These are phyloP conservation scores for Astrothelium macrocarpum DNA, from an alignment of 495 filamentous ascomycete species.

Conservation along the genomic window DNA sequence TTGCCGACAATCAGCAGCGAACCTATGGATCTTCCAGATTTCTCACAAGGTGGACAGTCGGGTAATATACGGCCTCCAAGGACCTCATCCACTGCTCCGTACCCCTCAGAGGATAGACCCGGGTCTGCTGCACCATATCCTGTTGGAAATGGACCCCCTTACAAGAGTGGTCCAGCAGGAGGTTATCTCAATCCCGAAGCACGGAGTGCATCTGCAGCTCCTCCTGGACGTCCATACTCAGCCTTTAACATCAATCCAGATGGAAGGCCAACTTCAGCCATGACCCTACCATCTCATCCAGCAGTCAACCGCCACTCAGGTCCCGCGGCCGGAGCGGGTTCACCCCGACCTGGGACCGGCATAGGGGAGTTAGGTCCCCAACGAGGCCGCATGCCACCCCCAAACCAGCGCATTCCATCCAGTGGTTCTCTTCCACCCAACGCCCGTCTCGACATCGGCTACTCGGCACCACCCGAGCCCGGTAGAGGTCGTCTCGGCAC, in stretches of 20 bases:
- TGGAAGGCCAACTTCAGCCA: slow-evolving; percentile 16
- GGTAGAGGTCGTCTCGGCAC: not conserved
- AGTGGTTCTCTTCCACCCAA: slow-evolving; percentile 11
- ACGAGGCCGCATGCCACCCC: not conserved
- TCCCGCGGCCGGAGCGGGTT: not conserved
- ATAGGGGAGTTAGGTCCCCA: not conserved
- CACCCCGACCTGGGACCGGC: not conserved
- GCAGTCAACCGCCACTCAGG: not conserved
- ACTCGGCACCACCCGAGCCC: slow-evolving; percentile 21
- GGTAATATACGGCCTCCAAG: slow-evolving; percentile 8
- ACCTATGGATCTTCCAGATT: not conserved
- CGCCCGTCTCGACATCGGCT: slow-evolving; percentile 26
- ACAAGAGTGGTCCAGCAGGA: slow-evolving; percentile 30
- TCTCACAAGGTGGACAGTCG: not conserved
- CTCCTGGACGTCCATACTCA: slow-evolving; percentile 15
- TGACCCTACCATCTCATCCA: slow-evolving; percentile 14
- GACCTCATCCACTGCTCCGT: slow-evolving; percentile 40
- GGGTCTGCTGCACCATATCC: slow-evolving; percentile 44
- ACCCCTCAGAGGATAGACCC: slow-evolving; percentile 50
- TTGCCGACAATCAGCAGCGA: not conserved
- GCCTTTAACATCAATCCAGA: slow-evolving; percentile 30
- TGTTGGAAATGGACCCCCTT: slow-evolving; percentile 37
- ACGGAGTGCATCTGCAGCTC: slow-evolving; percentile 19
- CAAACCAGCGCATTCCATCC: not conserved
- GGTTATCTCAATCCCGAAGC: slow-evolving; percentile 27